phyloP scores from a whole-genome alignment of 2,329 filamentous ascomycete species.

The Periconia macrospinosa region DNA sequence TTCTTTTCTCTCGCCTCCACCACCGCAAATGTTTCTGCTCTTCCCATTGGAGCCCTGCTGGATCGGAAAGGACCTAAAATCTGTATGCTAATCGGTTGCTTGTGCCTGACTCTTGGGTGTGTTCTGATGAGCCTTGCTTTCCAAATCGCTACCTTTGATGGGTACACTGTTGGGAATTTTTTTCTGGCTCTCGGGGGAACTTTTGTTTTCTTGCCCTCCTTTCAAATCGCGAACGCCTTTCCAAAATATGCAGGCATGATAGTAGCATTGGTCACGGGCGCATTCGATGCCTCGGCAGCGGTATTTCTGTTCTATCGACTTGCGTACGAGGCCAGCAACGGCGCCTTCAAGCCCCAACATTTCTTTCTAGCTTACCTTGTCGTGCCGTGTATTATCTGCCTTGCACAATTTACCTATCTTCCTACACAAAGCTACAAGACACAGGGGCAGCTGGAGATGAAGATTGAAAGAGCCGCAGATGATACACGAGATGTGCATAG shows the following conservation, averaged over 20 bases:
- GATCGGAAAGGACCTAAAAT: constrained; percentile 41
- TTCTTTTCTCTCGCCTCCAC: constrained; percentile 43
- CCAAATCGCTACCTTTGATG: constrained; percentile 39
- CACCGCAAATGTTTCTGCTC: constrained; percentile 42
- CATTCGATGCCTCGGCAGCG: constrained; percentile 81
- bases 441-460: constrained; percentile 37
- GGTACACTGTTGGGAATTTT: constrained; percentile 71
- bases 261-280: constrained; percentile 75
- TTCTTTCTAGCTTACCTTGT: constrained; percentile 75
- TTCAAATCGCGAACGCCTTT: constrained; percentile 84
- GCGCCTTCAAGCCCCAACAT: constrained; percentile 61
- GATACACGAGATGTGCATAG: constrained; percentile 50
- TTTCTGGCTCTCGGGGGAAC: constrained; percentile 77
- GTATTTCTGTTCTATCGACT: constrained; percentile 76
- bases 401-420: constrained; percentile 71
- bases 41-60: constrained; percentile 40
- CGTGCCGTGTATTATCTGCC: constrained; percentile 68
- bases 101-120: constrained; percentile 37
- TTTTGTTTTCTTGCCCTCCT: constrained; percentile 80
- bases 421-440: constrained; percentile 80
- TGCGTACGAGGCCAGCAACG: constrained; percentile 63
- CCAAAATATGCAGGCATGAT: constrained; percentile 77
- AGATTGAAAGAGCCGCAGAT: constrained; percentile 35
- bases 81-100: constrained; percentile 34
- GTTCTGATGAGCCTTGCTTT: constrained; percentile 43